Evolutionary conservation across 2,329 filamentous ascomycete genomes (phyloP).

Genomic region (Clonostachys rhizophaga): DNA sequence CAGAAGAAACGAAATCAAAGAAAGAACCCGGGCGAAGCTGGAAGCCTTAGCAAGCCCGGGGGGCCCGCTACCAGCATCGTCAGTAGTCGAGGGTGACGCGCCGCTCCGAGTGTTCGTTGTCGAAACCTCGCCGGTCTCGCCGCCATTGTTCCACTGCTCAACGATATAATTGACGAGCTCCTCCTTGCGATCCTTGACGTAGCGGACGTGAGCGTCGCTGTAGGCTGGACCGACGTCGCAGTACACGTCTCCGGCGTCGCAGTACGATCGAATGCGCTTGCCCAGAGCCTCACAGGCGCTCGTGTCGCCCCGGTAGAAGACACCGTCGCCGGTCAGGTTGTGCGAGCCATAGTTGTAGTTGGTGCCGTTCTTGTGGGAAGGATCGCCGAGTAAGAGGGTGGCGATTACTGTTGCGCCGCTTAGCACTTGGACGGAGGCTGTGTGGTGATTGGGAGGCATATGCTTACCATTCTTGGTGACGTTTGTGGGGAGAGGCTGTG

Average conservation of each 20-base stretch:
- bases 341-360: conserved; percentile 8
- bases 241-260: conserved; percentile 15
- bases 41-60: too few species aligned
- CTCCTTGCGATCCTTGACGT: conserved; percentile 9
- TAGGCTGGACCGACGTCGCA: conserved; percentile 9
- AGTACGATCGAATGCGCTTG: conserved; percentile 13
- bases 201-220: conserved; percentile 10
- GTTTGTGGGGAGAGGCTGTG: conserved; percentile 2
- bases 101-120: too few species aligned
- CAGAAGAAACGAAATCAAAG: too few species aligned
- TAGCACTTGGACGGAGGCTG: not conserved
- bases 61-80: too few species aligned
- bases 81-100: too few species aligned
- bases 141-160: conserved; percentile 9
- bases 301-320: conserved; percentile 10
- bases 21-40: too few species aligned
- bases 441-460: not conserved
- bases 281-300: conserved; percentile 10
- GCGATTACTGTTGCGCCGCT: conserved; percentile 9
- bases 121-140: too few species aligned
- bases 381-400: conserved; percentile 14
- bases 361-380: conserved; percentile 7
- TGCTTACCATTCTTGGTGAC: conserved; percentile 8
- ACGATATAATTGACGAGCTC: conserved; percentile 10
- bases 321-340: conserved; percentile 8